phyloP scores from a whole-genome alignment of 768 basidiomycete species.

The Mycena capillaripes region DNA sequence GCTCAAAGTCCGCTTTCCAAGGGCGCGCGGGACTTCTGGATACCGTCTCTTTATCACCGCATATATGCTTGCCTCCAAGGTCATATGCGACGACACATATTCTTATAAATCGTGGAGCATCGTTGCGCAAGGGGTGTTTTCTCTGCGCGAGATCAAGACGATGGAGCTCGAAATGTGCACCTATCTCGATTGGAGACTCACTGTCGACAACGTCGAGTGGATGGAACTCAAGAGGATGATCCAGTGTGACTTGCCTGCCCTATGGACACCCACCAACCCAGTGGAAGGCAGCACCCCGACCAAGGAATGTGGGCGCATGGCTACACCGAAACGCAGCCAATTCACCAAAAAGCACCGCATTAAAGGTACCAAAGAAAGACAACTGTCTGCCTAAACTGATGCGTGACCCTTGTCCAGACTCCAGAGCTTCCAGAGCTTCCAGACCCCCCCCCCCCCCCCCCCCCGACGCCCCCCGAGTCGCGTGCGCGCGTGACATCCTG shows the following conservation, averaged over 20 bases:
- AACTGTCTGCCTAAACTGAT: too few relatives aligned
- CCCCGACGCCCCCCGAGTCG: too few relatives aligned
- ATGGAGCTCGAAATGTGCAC: conserved; percentile 96
- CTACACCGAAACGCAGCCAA: too few relatives aligned
- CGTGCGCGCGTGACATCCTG: too few relatives aligned
- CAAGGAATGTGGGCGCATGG: too few relatives aligned
- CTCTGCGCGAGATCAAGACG: conserved; percentile 91
- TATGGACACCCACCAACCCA: too few relatives aligned
- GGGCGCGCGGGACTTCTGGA: conserved; percentile 90
- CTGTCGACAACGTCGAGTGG: conserved; percentile 75
- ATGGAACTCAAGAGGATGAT: conserved; percentile 73
- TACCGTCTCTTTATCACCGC: conserved; percentile 93
- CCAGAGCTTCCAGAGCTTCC: too few relatives aligned
- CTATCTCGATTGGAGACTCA: conserved; percentile 94
- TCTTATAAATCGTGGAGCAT: conserved; percentile 95
- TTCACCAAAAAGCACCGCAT: too few relatives aligned
- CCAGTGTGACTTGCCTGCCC: conserved; percentile 71
- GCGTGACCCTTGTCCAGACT: too few relatives aligned
- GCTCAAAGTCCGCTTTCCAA: conserved; percentile 91
- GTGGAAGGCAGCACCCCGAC: too few relatives aligned
- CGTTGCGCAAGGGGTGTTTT: conserved; percentile 91
- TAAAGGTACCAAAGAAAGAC: too few relatives aligned
- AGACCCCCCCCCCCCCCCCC: too few relatives aligned
- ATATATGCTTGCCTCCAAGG: conserved; percentile 93
- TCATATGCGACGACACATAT: conserved; percentile 96